Base-by-base conservation (phyloP, 768 basidiomycete species). In the Amanita molliuscula region DNA sequence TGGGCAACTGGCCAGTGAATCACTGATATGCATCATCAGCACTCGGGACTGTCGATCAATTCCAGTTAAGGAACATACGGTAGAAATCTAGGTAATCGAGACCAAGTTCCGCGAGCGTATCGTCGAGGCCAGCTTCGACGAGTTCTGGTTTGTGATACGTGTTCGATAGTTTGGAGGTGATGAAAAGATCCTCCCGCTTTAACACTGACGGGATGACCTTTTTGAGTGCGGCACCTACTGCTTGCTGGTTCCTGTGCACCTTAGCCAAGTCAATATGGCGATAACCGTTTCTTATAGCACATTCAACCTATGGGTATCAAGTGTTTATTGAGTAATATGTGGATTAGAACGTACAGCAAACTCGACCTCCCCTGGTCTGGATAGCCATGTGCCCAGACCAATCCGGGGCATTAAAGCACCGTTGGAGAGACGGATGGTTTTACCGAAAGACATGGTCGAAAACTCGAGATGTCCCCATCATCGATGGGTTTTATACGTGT, bases 121-220 rank as follows among this genome's bases (percentile, higher is more conserved):
- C 78, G 46, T 92, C 79, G 44, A 92, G 79, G 56, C 81, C 84
- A 44, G 76, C 77, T 69, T 83, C 84, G 26, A 85, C 87, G 47
- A 73, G 63, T 6, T 75, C 72, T 4, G 84, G 80, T 53, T 72
- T 74, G 61, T 88, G 88, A 7, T 76, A 70, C 43, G 74, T 72
- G 65, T 90, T 90, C 89, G 88, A 92, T 42, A 89, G 74, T 64
- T 93, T 88, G 38, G 79, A 81, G 4, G 86, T 88, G 64, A 87
- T 80, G 65, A 84, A 89, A 48, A 91, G 74, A 10, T 92, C 81
- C 61, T 86, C 79, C 55, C 89, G 84, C 60, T 81, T 77, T 52
- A 89, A 84, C 47, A 88, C 82, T 9, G 77, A 76, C 0, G 81
- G 81, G 53, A 88, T 79, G 60, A 90, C 77, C 59, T 84, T 84